Percentiles rank a stretch among this genome's conserved stretches.
Conservation (phyloP, 2,329 filamentous ascomycete genomes). For the Biscogniauxia sp. region DNA sequence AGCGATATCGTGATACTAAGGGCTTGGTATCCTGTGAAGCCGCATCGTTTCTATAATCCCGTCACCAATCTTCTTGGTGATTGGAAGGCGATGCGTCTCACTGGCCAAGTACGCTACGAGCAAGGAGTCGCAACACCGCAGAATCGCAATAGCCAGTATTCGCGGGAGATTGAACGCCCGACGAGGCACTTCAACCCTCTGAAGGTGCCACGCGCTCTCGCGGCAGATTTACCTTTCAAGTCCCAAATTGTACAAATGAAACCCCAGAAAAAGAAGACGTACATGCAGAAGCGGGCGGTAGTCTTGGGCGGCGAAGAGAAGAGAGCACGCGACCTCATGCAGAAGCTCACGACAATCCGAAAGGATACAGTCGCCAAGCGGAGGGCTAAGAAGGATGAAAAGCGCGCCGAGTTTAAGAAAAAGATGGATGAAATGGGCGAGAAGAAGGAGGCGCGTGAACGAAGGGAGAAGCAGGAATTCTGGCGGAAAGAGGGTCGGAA, state of each 20-base stretch:
- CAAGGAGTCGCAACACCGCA: conserved; percentile 73
- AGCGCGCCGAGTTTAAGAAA: conserved; percentile 74
- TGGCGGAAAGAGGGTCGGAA: conserved; percentile 88
- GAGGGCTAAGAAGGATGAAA: conserved; percentile 81
- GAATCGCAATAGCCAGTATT: conserved; percentile 83
- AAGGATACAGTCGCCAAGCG: conserved; percentile 90
- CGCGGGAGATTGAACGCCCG: conserved; percentile 57
- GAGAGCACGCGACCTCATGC: conserved; percentile 82
- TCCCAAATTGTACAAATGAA: conserved; percentile 83
- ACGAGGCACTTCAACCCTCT: conserved; percentile 77
- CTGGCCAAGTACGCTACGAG: conserved; percentile 82
- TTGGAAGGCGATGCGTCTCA: conserved; percentile 92
- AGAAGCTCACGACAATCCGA: conserved; percentile 85
- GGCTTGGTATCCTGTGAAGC: conserved; percentile 95
- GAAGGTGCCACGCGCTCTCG: conserved; percentile 73
- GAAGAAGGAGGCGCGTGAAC: conserved; percentile 83
- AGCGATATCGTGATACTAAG: conserved; percentile 94
- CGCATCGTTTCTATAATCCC: conserved; percentile 94
- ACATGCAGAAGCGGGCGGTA: conserved; percentile 95
- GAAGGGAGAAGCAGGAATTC: conserved; percentile 87
- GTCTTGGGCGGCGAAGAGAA: conserved; percentile 82
- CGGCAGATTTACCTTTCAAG: conserved; percentile 85
- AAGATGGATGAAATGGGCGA: conserved; percentile 80
- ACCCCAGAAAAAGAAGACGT: conserved; percentile 77
- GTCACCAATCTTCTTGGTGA: conserved; percentile 84